Conservation (phyloP, 768 basidiomycete genomes). For the Lactarius psammicola region DNA sequence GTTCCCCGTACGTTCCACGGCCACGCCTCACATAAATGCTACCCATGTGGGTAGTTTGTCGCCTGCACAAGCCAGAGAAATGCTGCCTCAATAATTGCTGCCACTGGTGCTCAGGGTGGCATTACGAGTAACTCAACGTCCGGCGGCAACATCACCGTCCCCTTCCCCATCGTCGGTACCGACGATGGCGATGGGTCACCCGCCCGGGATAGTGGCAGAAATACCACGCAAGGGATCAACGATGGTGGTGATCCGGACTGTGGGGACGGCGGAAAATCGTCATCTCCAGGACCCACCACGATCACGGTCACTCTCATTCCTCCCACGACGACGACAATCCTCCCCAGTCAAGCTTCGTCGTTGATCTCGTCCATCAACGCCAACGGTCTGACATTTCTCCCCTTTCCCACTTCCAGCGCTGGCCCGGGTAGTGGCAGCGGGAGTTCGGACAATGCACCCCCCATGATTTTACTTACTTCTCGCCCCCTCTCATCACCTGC, state of each 20-base stretch:
- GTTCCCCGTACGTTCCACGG: neutral
- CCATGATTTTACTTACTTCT: conserved; percentile 19
- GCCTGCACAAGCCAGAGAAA: conserved; percentile 52
- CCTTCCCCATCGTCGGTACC: conserved; percentile 27
- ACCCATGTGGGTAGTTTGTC: conserved; percentile 39
- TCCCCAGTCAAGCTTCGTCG: conserved; percentile 43
- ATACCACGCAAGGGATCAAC: conserved; percentile 9
- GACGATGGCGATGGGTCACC: neutral
- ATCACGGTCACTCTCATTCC: conserved; percentile 35
- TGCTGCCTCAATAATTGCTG: conserved; percentile 46
- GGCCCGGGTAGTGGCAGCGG: neutral
- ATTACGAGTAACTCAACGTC: conserved; percentile 36
- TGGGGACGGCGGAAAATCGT: conserved; percentile 2
- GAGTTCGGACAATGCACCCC: neutral
- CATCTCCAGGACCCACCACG: conserved; percentile 34
- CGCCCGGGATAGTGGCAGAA: neutral
- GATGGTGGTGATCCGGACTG: conserved; percentile 7
- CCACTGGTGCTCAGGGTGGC: conserved; percentile 48
- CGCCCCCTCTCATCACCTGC: neutral
- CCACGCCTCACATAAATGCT: neutral
- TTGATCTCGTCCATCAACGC: conserved; percentile 5
- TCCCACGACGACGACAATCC: conserved; percentile 44
- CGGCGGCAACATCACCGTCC: conserved; percentile 24
- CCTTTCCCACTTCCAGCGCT: conserved; percentile 37
- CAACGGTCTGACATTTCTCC: conserved; percentile 34